phyloP scores from a whole-genome alignment of 345 rosid genomes.

The Leavenworthia alabamica region DNA sequence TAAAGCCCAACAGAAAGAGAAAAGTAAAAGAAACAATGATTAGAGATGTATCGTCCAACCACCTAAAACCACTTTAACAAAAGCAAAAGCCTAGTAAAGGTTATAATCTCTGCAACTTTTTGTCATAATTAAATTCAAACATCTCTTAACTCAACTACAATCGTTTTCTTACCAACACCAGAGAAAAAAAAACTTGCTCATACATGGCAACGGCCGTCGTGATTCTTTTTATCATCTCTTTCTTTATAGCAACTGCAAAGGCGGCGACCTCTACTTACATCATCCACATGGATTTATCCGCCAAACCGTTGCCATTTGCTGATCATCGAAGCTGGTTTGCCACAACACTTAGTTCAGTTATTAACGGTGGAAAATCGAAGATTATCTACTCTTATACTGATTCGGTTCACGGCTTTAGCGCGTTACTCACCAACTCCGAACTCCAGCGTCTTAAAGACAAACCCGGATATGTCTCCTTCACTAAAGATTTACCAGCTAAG shows the following conservation, averaged over 20 bases:
- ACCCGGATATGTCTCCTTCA: slow-evolving; percentile 34
- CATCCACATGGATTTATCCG: slow-evolving; percentile 29
- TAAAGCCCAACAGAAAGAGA: background rate
- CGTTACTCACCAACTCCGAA: slow-evolving; percentile 31
- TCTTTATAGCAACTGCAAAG: background rate
- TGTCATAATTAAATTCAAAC: background rate
- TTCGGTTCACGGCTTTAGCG: slow-evolving; percentile 39
- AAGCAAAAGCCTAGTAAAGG: slow-evolving; percentile 17
- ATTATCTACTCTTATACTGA: slow-evolving; percentile 33
- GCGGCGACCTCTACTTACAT: slow-evolving; percentile 17
- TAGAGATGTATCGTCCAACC: background rate
- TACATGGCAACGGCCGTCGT: background rate
- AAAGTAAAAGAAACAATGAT: slow-evolving; percentile 13
- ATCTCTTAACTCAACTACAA: background rate
- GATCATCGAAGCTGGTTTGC: slow-evolving; percentile 28
- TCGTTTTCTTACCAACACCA: background rate
- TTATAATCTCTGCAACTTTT: slow-evolving; percentile 15
- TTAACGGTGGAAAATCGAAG: slow-evolving; percentile 9
- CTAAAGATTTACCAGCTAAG: slow-evolving; percentile 24
- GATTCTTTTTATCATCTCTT: background rate
- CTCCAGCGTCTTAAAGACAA: slow-evolving; percentile 30
- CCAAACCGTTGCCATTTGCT: slow-evolving; percentile 27
- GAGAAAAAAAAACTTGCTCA: slow-evolving; percentile 1
- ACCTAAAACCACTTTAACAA: slow-evolving; percentile 12
- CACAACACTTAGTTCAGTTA: slow-evolving; percentile 25